Conservation (phyloP, 1,284 basidiomycete genomes). For the Naganishia liquefaciens region DNA sequence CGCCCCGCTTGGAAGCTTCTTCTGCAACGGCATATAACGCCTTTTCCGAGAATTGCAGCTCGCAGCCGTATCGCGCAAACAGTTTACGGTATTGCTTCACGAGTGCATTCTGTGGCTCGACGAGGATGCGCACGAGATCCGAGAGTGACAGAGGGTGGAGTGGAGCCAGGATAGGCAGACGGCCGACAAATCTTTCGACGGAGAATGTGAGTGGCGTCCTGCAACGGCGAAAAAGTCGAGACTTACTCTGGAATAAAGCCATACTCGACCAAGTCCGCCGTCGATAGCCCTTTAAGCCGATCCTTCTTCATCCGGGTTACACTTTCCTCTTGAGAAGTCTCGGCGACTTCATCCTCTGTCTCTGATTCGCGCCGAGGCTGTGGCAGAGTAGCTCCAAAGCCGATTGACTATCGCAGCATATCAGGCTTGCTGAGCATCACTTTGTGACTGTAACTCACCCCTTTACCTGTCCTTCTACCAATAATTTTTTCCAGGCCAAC, state of each 20-base stretch:
- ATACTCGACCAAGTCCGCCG: constrained; percentile 75
- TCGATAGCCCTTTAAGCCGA: constrained; percentile 42
- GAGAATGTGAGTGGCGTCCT: background rate
- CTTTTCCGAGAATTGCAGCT: constrained; percentile 52
- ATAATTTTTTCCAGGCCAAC: constrained; percentile 85
- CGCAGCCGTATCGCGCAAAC: constrained; percentile 58
- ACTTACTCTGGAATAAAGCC: constrained; percentile 83
- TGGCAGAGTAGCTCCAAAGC: constrained; percentile 73
- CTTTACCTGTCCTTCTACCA: constrained; percentile 74
- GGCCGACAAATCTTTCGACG: constrained; percentile 68
- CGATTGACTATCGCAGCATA: constrained; percentile 67
- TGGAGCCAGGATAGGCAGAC: constrained; percentile 82
- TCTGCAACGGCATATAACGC: constrained; percentile 67
- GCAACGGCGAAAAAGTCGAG: background rate
- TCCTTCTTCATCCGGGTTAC: constrained; percentile 21
- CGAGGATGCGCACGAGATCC: constrained; percentile 85
- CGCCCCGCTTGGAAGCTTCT: constrained; percentile 74
- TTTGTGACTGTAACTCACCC: constrained; percentile 59
- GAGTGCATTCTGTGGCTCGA: constrained; percentile 85
- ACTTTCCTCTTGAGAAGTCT: constrained; percentile 3
- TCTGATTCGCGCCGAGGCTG: constrained; percentile 27
- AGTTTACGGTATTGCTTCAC: constrained; percentile 83
- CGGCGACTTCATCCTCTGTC: constrained; percentile 17
- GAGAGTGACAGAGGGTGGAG: constrained; percentile 68
- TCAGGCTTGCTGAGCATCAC: background rate